These are phyloP conservation scores for Ceratobasidium sp. DNA, from an alignment of 1,284 basidiomycete species.

Conservation along the genomic window DNA sequence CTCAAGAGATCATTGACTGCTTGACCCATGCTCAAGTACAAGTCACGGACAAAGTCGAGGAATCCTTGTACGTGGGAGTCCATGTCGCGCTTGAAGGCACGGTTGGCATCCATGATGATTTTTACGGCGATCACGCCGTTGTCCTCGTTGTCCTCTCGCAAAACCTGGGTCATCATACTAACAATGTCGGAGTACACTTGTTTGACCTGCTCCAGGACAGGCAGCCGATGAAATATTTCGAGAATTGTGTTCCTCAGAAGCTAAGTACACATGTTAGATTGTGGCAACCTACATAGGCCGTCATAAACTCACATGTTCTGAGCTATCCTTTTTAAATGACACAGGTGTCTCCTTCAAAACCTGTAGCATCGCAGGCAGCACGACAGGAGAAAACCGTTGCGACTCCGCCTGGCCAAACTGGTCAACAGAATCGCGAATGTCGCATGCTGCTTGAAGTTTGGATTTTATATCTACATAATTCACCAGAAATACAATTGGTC, in stretches of 20 bases:
- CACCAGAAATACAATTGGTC: neutral
- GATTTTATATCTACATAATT: conserved; percentile 71
- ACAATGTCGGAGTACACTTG: conserved; percentile 80
- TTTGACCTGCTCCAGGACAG: conserved; percentile 83
- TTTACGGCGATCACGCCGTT: conserved; percentile 94
- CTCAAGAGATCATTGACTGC: conserved; percentile 84
- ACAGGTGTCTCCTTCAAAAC: conserved; percentile 36
- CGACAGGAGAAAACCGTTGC: conserved; percentile 64
- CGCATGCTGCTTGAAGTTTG: conserved; percentile 78
- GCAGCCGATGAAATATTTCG: conserved; percentile 91
- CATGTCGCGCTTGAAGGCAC: conserved; percentile 76
- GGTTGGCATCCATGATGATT: conserved; percentile 86
- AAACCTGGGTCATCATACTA: conserved; percentile 79
- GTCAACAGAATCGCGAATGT: conserved; percentile 90
- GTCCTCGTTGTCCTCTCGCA: conserved; percentile 96
- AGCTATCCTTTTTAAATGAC: conserved; percentile 41
- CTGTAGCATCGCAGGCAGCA: conserved; percentile 41
- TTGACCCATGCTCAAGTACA: conserved; percentile 81
- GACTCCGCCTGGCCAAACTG: conserved; percentile 86
- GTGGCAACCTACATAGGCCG: neutral
- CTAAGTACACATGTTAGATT: conserved; percentile 53
- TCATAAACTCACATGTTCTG: conserved; percentile 37
- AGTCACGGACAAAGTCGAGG: conserved; percentile 78
- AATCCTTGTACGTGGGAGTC: conserved; percentile 88
- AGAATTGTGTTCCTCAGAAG: conserved; percentile 87